A percentile compares a stretch with the other conserved stretches of the same genome.
phyloP scores from a whole-genome alignment of 495 filamentous ascomycete species.

The Lentithecium fluviatile region DNA sequence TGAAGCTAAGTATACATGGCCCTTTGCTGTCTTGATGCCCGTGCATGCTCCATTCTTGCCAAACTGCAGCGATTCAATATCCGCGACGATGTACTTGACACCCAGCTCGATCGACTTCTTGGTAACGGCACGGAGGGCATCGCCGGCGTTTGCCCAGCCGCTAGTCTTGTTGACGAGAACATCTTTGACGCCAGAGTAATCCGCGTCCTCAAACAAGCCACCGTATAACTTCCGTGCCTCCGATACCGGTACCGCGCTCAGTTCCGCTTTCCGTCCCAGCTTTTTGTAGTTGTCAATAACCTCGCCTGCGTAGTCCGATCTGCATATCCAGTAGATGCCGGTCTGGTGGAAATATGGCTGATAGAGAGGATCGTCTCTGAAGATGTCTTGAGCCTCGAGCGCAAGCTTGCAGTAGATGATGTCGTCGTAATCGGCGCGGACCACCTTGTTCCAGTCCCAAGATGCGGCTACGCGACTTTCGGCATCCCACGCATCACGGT shows the following conservation, averaged over 20 bases:
- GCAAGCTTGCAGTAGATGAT: conserved; percentile 56
- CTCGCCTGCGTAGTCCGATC: conserved; percentile 45
- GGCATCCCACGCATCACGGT: conserved; percentile 50
- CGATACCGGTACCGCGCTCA: conserved; percentile 45
- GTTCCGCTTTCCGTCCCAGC: conserved; percentile 46
- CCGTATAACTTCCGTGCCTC: conserved; percentile 50
- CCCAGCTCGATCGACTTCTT: conserved; percentile 51
- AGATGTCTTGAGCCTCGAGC: conserved; percentile 56
- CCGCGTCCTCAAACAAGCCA: conserved; percentile 54
- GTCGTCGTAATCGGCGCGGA: conserved; percentile 63
- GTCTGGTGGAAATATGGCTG: conserved; percentile 57
- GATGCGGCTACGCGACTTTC: conserved; percentile 53
- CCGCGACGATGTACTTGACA: conserved; percentile 52
- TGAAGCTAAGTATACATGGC: conserved; percentile 46
- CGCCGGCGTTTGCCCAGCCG: conserved; percentile 63
- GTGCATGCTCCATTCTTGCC: conserved; percentile 46
- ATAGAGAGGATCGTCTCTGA: conserved; percentile 55
- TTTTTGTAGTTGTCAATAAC: conserved; percentile 53
- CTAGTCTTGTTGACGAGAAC: conserved; percentile 53
- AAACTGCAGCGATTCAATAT: conserved; percentile 50
- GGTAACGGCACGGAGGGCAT: conserved; percentile 50
- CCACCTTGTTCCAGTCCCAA: conserved; percentile 66
- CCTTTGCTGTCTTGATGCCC: conserved; percentile 50
- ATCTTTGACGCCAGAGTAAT: conserved; percentile 54
- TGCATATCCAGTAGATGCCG: conserved; percentile 49